Conservation (phyloP, 352 stramenopile genomes). For the Salisapilia sapeloensis region DNA sequence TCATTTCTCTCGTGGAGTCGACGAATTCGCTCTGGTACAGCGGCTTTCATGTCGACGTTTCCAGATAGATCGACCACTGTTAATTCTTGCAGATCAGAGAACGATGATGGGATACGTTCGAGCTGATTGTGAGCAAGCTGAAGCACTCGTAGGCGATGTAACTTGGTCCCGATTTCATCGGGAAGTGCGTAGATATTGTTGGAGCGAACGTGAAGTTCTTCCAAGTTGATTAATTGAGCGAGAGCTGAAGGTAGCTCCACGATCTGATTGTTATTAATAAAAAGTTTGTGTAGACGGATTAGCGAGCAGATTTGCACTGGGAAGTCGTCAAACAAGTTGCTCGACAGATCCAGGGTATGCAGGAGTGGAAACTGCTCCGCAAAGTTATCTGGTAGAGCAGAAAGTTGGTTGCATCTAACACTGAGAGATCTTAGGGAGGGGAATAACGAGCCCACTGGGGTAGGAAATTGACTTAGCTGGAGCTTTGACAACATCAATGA, state of each 20-base stretch:
- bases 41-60: constrained; percentile 9
- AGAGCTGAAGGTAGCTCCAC: constrained; percentile 10
- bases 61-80: constrained; percentile 23
- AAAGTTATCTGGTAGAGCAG: constrained; percentile 13
- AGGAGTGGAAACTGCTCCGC: constrained; percentile 16
- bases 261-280: constrained; percentile 20
- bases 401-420: constrained; percentile 20
- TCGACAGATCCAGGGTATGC: constrained; percentile 13
- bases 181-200: constrained; percentile 21
- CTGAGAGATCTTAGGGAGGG: constrained; percentile 25
- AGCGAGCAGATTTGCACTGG: constrained; percentile 14
- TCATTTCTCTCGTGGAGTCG: constrained; percentile 40
- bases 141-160: constrained; percentile 19
- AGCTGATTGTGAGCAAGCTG: constrained; percentile 23
- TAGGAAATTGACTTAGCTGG: constrained; percentile 12
- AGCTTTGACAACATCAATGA: constrained; percentile 31
- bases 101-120: constrained; percentile 7
- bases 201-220: constrained; percentile 19
- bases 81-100: constrained; percentile 11
- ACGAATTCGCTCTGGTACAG: constrained; percentile 28
- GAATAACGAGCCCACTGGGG: constrained; percentile 14
- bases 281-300: constrained; percentile 20
- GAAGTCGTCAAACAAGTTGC: constrained; percentile 18
- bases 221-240: constrained; percentile 11
- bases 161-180: constrained; percentile 8